phyloP scores from a whole-genome alignment of 345 rosid genomes.

The Noccaea bulbosa region DNA sequence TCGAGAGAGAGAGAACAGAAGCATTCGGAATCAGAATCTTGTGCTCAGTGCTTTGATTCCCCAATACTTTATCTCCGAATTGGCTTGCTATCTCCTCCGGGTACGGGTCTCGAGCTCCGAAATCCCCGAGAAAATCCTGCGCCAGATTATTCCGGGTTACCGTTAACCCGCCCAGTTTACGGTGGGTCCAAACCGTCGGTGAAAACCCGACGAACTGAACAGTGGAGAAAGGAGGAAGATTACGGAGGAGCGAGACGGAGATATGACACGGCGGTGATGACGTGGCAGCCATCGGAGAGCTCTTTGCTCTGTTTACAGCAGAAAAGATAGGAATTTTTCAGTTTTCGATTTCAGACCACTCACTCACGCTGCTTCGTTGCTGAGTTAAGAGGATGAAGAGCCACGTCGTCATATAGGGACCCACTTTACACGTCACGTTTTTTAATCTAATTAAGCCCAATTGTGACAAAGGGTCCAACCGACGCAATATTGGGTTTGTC shows the following conservation, averaged over 20 bases:
- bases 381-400: conserved; percentile 6
- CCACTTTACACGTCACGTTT: conserved; percentile 11
- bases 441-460: not conserved
- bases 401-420: conserved; percentile 6
- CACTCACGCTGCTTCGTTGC: not conserved
- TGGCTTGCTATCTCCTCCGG: conserved; percentile 73
- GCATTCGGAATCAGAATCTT: conserved; percentile 80
- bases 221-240: conserved; percentile 36
- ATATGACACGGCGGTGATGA: conserved; percentile 45
- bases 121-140: conserved; percentile 44
- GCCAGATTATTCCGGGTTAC: conserved; percentile 33
- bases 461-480: not conserved
- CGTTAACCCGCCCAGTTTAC: conserved; percentile 29
- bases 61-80: conserved; percentile 84
- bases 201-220: conserved; percentile 24
- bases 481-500: conserved; percentile 3
- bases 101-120: conserved; percentile 44
- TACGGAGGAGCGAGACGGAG: conserved; percentile 35
- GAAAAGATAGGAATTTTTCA: conserved; percentile 20
- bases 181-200: not conserved
- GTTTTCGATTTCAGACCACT: conserved; percentile 25
- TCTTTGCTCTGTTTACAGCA: conserved; percentile 1
- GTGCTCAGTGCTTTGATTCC: conserved; percentile 68
- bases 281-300: conserved; percentile 44
- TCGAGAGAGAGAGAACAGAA: conserved; percentile 76